phyloP scores from a whole-genome alignment of 345 rosid genomes.

The Acer negundo region DNA sequence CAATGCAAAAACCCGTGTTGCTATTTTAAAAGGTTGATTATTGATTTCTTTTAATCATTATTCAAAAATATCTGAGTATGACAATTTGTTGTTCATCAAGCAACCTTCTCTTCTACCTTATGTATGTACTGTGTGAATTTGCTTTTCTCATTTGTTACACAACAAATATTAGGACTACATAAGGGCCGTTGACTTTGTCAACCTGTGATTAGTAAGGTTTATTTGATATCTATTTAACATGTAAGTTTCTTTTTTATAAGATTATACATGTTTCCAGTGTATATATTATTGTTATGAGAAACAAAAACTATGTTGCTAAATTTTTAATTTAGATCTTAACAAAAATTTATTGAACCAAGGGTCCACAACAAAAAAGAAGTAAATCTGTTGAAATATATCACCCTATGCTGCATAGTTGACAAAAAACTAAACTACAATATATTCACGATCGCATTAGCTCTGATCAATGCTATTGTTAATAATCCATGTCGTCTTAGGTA shows the following conservation, averaged over 20 bases:
- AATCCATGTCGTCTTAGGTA: neutral
- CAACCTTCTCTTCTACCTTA: neutral
- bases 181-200: neutral
- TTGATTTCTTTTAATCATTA: constrained; percentile 1
- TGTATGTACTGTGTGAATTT: constrained; percentile 8
- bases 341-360: neutral
- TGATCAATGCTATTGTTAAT: neutral
- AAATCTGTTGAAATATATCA: neutral
- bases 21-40: constrained; percentile 83
- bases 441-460: neutral
- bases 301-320: neutral
- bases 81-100: neutral
- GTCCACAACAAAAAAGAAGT: neutral
- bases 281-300: too few relatives aligned
- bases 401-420: neutral
- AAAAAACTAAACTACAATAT: neutral
- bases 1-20: constrained; percentile 93
- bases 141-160: neutral
- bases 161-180: neutral
- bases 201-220: neutral
- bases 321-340: neutral
- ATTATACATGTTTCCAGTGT: neutral
- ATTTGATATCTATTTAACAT: neutral
- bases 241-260: neutral
- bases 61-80: neutral